These are phyloP conservation scores for Reticulascus tulasneorum DNA, from an alignment of 2,329 filamentous ascomycete species.

Conservation along the genomic window DNA sequence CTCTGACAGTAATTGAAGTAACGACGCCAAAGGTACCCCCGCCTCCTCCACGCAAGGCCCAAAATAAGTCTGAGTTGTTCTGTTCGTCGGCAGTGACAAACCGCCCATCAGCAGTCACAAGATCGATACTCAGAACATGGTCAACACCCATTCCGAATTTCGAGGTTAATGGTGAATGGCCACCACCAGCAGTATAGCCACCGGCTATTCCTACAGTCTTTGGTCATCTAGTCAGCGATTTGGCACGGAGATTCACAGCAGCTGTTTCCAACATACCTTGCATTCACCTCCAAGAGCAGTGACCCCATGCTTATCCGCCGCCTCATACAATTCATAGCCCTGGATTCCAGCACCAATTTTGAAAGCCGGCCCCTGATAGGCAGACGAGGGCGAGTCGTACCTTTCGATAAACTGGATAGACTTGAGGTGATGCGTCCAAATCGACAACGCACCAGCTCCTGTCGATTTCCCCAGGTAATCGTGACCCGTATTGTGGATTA, in stretches of 20 bases:
- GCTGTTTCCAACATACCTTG: conserved; percentile 19
- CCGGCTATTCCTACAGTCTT: conserved; percentile 22
- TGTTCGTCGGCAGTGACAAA: conserved; percentile 35
- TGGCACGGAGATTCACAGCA: too few relatives aligned
- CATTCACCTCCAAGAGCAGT: conserved; percentile 53
- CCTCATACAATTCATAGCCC: conserved; percentile 48
- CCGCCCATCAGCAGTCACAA: conserved; percentile 40
- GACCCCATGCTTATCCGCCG: conserved; percentile 40
- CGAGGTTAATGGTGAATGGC: conserved; percentile 44
- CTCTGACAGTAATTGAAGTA: conserved; percentile 30
- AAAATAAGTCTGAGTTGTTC: conserved; percentile 44
- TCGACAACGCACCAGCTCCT: conserved; percentile 41
- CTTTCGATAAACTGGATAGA: conserved; percentile 21
- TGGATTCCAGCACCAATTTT: conserved; percentile 53
- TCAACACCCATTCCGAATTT: conserved; percentile 41
- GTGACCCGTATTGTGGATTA: conserved; percentile 51
- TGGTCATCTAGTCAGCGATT: too few relatives aligned
- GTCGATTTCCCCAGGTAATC: conserved; percentile 50
- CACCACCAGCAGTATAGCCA: conserved; percentile 33
- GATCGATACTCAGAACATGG: conserved; percentile 45
- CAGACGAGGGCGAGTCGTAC: conserved; percentile 15
- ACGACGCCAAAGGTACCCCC: conserved; percentile 41
- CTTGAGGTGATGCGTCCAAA: conserved; percentile 47
- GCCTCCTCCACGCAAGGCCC: conserved; percentile 44
- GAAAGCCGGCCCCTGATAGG: conserved; percentile 43